phyloP scores from a whole-genome alignment of 768 basidiomycete species.

The Phaeotremella skinneri region DNA sequence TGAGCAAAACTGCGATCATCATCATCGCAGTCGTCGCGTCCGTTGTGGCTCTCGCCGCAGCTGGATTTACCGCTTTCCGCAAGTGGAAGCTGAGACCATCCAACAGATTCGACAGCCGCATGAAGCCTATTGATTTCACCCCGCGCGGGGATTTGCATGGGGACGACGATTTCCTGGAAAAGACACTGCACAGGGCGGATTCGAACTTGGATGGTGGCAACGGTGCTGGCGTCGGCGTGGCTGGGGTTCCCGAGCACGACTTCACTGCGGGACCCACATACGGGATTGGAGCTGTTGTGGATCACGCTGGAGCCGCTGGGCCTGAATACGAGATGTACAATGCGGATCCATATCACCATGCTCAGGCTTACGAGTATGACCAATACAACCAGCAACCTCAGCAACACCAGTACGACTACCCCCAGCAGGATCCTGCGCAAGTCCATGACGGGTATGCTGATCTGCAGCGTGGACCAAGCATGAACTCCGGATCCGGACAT shows the following conservation, averaged over 20 bases:
- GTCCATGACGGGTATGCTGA: constrained; percentile 40
- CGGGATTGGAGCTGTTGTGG: neutral
- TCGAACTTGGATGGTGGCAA: constrained; percentile 23
- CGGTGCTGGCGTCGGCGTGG: constrained; percentile 26
- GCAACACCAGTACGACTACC: constrained; percentile 23
- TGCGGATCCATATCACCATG: constrained; percentile 34
- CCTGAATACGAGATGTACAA: constrained; percentile 30
- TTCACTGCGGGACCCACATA: constrained; percentile 39
- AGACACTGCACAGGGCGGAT: constrained; percentile 36
- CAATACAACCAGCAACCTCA: constrained; percentile 21
- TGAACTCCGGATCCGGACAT: constrained; percentile 30
- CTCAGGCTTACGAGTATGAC: constrained; percentile 40
- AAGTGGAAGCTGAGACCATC: constrained; percentile 47
- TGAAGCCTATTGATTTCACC: constrained; percentile 49
- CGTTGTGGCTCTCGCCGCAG: constrained; percentile 37
- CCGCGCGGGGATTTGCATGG: constrained; percentile 20
- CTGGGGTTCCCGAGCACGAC: constrained; percentile 48
- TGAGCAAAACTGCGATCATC: constrained; percentile 42
- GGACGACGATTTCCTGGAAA: constrained; percentile 35
- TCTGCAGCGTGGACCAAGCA: constrained; percentile 39
- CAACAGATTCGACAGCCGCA: constrained; percentile 41
- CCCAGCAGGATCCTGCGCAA: constrained; percentile 29
- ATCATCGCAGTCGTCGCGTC: constrained; percentile 45
- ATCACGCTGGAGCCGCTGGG: constrained; percentile 8
- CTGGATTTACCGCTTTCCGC: constrained; percentile 45